Conservation (phyloP, 257 asterid species). For the Haberlea rhodopensis region DNA sequence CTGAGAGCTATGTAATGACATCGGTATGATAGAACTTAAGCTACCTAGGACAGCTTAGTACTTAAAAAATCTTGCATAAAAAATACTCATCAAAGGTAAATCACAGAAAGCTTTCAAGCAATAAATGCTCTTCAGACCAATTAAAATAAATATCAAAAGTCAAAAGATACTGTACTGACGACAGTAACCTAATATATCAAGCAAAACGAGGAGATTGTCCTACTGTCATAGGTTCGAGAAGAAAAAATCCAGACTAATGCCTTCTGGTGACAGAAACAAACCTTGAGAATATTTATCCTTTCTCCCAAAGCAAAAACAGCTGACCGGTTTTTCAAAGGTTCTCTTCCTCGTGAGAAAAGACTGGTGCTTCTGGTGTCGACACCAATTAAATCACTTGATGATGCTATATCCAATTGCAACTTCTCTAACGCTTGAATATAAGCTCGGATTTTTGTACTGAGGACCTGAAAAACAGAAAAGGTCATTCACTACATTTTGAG, state of each 20-base stretch:
- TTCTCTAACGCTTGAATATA: constrained; percentile 98
- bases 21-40: neutral
- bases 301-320: constrained; percentile 98
- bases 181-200: neutral
- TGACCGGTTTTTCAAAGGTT: constrained; percentile 97
- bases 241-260: constrained; percentile 21
- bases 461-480: constrained; percentile 61
- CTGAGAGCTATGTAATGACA: neutral
- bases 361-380: constrained; percentile 90
- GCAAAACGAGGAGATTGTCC: neutral
- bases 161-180: neutral
- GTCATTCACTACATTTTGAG: constrained; percentile 18
- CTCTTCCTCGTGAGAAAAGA: constrained; percentile 90
- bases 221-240: neutral
- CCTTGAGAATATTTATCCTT: constrained; percentile 95
- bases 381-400: constrained; percentile 96
- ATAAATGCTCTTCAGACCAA: neutral
- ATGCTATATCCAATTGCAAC: constrained; percentile 95
- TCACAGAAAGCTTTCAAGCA: neutral
- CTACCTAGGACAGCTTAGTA: neutral
- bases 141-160: too few species aligned
- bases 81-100: neutral
- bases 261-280: constrained; percentile 22
- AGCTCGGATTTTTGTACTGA: constrained; percentile 91
- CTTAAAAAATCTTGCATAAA: neutral